Conservation (phyloP, 73 alveolate genomes). For the Symbiodinium pilosum region DNA sequence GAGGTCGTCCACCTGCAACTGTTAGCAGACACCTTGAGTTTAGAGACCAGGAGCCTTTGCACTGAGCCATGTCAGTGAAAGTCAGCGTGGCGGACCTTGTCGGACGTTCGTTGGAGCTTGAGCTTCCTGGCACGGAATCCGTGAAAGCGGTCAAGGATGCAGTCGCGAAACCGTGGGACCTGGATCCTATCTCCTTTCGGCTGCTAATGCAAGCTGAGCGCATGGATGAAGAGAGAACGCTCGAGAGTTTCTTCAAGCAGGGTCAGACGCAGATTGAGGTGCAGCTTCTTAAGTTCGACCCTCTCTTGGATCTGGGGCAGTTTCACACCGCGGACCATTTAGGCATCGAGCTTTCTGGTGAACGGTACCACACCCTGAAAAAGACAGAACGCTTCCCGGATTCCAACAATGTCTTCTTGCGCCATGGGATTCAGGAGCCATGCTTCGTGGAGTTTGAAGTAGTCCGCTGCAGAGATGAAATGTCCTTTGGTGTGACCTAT, state of each 20-base stretch:
- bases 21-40: neutral
- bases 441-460: conserved; percentile 29
- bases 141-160: conserved; percentile 15
- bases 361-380: neutral
- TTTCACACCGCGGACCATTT: neutral
- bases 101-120: neutral
- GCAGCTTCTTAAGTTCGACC: conserved; percentile 25
- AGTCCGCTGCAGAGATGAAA: neutral
- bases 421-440: conserved; percentile 6
- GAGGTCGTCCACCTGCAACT: neutral
- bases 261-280: neutral
- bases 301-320: neutral
- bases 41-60: neutral
- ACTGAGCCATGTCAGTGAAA: neutral
- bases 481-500: conserved; percentile 28
- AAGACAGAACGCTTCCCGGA: neutral
- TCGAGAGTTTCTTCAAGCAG: neutral
- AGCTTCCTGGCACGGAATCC: conserved; percentile 4
- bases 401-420: conserved; percentile 3
- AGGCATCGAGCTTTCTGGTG: neutral
- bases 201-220: neutral
- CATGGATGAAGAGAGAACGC: conserved; percentile 16
- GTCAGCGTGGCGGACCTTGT: conserved; percentile 5
- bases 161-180: neutral
- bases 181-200: neutral